Conservation (phyloP, 2,329 filamentous ascomycete species). For the Gyromitra esculenta region DNA sequence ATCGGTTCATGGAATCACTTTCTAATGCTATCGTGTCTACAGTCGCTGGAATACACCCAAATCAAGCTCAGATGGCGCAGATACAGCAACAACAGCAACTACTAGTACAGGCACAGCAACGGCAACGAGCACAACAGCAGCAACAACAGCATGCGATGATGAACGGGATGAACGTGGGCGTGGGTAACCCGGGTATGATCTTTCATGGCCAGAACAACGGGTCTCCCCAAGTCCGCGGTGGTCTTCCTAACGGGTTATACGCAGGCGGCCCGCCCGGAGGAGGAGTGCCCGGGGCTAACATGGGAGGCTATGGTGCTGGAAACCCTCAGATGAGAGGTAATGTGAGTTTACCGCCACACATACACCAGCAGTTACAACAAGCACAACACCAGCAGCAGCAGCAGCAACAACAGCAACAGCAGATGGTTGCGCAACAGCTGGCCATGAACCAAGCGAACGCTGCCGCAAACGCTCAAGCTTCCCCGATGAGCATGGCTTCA, state of each 20-base stretch:
- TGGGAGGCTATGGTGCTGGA: slow-evolving; percentile 57
- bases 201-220: slow-evolving; percentile 54
- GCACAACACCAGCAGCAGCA: slow-evolving; percentile 61
- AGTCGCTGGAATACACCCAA: slow-evolving; percentile 52
- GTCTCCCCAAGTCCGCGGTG: slow-evolving; percentile 51
- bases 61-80: slow-evolving; percentile 58
- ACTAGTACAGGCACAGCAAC: slow-evolving; percentile 60
- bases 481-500: slow-evolving; percentile 59
- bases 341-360: slow-evolving; percentile 59
- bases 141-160: slow-evolving; percentile 52
- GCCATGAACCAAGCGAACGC: slow-evolving; percentile 57
- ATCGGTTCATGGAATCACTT: slow-evolving; percentile 59
- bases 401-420: slow-evolving; percentile 60
- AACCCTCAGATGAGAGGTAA: slow-evolving; percentile 59
- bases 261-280: slow-evolving; percentile 51
- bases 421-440: slow-evolving; percentile 60
- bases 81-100: slow-evolving; percentile 63
- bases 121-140: slow-evolving; percentile 60
- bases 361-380: slow-evolving; percentile 62
- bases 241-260: slow-evolving; percentile 56
- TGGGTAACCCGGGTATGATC: slow-evolving; percentile 53
- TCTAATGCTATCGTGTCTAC: slow-evolving; percentile 61
- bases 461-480: slow-evolving; percentile 57
- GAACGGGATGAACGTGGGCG: slow-evolving; percentile 51
- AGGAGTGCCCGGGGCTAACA: slow-evolving; percentile 53